Conservation (phyloP, 257 asterid species). For the Eustoma russellianum region DNA sequence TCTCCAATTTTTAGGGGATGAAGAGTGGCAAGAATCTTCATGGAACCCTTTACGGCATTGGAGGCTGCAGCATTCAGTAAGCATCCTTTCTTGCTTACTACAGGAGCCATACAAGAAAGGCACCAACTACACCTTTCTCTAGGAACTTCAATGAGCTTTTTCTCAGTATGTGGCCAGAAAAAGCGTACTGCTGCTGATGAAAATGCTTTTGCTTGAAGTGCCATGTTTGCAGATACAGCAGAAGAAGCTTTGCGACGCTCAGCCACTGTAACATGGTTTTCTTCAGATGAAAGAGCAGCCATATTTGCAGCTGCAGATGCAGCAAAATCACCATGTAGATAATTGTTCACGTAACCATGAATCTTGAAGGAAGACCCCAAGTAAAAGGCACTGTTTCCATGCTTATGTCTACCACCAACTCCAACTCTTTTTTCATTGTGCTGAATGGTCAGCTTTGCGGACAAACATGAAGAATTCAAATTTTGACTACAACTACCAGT, state of each 20-base stretch:
- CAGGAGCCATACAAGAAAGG: slow-evolving; percentile 59
- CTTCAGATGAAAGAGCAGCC: slow-evolving; percentile 61
- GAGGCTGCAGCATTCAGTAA: slow-evolving; percentile 79
- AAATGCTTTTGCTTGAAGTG: slow-evolving; percentile 70
- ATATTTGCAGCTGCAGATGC: slow-evolving; percentile 85
- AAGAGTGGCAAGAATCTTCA: slow-evolving; percentile 45
- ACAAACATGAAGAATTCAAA: slow-evolving; percentile 13
- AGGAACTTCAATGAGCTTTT: slow-evolving; percentile 65
- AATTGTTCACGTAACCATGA: slow-evolving; percentile 52
- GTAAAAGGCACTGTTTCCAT: slow-evolving; percentile 23
- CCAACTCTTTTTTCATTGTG: slow-evolving; percentile 12
- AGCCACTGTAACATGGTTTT: slow-evolving; percentile 34
- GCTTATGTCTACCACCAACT: slow-evolving; percentile 17
- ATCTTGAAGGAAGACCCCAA: slow-evolving; percentile 58
- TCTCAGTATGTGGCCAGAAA: slow-evolving; percentile 82
- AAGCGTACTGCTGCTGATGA: slow-evolving; percentile 52
- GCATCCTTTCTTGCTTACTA: slow-evolving; percentile 64
- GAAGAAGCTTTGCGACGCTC: slow-evolving; percentile 39
- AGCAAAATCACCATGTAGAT: slow-evolving; percentile 78
- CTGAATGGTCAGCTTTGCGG: slow-evolving; percentile 16
- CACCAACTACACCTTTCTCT: slow-evolving; percentile 97
- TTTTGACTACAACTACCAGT: slow-evolving; percentile 18
- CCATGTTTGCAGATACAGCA: slow-evolving; percentile 35
- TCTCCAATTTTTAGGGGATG: slow-evolving; percentile 51
- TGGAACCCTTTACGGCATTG: slow-evolving; percentile 57